Conservation (phyloP, 225 moss, liverwort and hornwort genomes). For the Bryum argenteum region DNA sequence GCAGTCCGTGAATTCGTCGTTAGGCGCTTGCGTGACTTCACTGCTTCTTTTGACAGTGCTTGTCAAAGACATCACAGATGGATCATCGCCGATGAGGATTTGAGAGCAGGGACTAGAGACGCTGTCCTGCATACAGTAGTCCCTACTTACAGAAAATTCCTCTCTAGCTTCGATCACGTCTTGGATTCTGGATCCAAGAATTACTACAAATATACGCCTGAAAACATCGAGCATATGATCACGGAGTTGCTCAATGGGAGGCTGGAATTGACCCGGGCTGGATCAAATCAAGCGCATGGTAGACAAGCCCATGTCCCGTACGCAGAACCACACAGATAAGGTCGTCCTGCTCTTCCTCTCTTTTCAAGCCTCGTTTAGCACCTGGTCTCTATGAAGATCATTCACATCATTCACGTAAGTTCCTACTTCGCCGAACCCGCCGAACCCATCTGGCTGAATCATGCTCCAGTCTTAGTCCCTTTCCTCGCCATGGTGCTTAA, state of each 20-base stretch:
- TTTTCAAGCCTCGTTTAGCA: background rate
- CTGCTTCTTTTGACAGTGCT: constrained; percentile 61
- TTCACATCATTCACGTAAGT: background rate
- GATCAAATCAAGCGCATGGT: constrained; percentile 23
- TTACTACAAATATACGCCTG: constrained; percentile 78
- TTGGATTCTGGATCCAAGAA: constrained; percentile 62
- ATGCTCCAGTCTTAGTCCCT: constrained; percentile 3
- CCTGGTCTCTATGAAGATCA: constrained; percentile 3
- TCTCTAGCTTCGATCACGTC: constrained; percentile 41
- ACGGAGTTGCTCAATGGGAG: constrained; percentile 56
- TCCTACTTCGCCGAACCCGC: background rate
- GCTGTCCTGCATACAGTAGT: constrained; percentile 79
- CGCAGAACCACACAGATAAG: constrained; percentile 36
- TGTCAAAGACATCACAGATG: constrained; percentile 71
- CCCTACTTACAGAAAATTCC: constrained; percentile 67
- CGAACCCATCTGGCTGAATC: constrained; percentile 14
- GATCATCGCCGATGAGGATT: constrained; percentile 76
- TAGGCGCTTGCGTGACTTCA: constrained; percentile 70
- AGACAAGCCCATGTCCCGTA: constrained; percentile 48
- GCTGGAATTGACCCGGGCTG: constrained; percentile 43
- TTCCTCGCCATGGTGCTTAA: constrained; percentile 12
- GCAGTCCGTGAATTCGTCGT: constrained; percentile 58
- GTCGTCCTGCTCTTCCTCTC: constrained; percentile 1
- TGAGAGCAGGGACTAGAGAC: constrained; percentile 66
- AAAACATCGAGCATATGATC: constrained; percentile 74